These are phyloP conservation scores for Entamoeba histolytica DNA, from an alignment of 208 protist genomes.

Conservation along the genomic window DNA sequence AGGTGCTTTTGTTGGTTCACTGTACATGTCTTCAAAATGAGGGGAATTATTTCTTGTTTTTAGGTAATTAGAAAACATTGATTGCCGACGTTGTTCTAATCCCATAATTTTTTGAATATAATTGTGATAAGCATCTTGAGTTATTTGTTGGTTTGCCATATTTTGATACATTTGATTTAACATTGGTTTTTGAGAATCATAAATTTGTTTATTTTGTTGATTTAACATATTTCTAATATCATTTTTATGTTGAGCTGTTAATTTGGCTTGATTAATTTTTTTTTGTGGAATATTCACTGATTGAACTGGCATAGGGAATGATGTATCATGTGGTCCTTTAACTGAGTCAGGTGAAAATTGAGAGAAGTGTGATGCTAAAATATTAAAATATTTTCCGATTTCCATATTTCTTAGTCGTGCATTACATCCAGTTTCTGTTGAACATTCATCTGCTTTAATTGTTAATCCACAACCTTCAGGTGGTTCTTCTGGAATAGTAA, in stretches of 20 bases:
- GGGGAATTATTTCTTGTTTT: background rate
- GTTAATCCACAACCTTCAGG: background rate
- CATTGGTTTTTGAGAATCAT: background rate
- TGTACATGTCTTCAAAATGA: background rate
- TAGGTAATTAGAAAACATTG: background rate
- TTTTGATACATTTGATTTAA: background rate
- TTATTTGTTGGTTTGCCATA: background rate
- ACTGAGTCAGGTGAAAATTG: background rate
- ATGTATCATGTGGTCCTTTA: background rate
- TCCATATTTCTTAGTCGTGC: background rate
- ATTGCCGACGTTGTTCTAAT: background rate
- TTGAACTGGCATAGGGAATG: background rate
- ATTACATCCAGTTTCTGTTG: background rate
- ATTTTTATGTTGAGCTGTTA: background rate
- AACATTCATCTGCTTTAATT: background rate
- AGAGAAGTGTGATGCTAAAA: background rate
- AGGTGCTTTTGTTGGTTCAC: background rate
- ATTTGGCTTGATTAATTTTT: background rate
- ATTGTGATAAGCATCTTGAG: background rate
- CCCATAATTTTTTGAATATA: background rate
- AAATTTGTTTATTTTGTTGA: background rate
- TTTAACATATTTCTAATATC: background rate
- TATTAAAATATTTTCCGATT: background rate
- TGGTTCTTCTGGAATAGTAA: background rate
- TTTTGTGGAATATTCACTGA: background rate